Evolutionary conservation across 257 asterid genomes (phyloP).

Genomic region (Solanum lycopersicoides): DNA sequence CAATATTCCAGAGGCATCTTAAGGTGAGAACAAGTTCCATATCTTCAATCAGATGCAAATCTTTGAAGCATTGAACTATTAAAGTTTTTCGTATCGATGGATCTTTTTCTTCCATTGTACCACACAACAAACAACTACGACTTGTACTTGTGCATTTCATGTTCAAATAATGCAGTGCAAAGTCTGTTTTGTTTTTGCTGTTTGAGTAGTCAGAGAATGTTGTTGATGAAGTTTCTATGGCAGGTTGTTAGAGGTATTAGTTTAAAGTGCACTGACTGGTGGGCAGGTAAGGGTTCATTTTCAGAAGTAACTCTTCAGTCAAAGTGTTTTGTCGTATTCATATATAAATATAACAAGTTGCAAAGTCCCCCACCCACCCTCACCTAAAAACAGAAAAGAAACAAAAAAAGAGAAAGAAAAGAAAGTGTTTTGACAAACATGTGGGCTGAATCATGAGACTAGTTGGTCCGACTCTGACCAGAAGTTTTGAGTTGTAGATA

Average conservation of each 20-base stretch:
- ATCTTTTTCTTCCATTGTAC: constrained; percentile 6
- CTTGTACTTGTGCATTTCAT: background rate
- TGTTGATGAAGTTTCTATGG: background rate
- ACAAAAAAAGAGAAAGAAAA: background rate
- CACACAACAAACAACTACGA: constrained; percentile 12
- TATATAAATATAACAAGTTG: background rate
- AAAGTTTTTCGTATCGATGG: constrained; percentile 7
- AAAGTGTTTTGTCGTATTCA: background rate
- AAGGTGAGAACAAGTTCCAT: constrained; percentile 3
- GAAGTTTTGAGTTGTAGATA: background rate
- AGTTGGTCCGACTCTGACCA: background rate
- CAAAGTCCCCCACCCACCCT: background rate
- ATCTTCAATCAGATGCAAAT: constrained; percentile 8
- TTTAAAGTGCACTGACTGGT: background rate
- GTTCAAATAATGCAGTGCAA: background rate
- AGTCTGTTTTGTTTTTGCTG: background rate
- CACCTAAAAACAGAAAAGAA: background rate
- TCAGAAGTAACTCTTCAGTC: background rate
- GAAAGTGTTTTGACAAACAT: background rate
- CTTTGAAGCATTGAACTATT: constrained; percentile 3
- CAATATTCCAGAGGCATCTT: constrained; percentile 12
- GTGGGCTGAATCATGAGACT: background rate
- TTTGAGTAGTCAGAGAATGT: background rate
- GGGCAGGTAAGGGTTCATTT: background rate
- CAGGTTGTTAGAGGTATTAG: background rate